Base-by-base conservation (phyloP, 345 rosid genomes). In the Citrus inodora region DNA sequence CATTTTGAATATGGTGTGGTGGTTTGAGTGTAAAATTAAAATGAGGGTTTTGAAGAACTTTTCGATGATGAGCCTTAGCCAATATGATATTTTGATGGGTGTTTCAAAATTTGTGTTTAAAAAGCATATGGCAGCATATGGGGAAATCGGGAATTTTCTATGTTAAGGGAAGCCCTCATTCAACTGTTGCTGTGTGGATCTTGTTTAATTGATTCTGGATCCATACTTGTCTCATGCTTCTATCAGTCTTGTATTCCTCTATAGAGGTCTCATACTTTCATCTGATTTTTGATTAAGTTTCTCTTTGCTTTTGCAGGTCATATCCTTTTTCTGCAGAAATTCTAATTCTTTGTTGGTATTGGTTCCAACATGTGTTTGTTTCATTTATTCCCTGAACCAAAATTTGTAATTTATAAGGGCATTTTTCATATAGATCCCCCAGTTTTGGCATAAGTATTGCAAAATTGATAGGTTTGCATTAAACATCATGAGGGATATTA, bases 301-400 rank as follows among this genome's bases (percentile, higher is more conserved):
- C 25, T 67, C 51, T 81, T 48, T 63, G 62, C 67, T 32, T 73
- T 77, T 83, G 91, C 93, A 95, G 98, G 99, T 95, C 99, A 95
- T 95, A 95, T 95, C 98, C 98, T 93, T 93, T 83, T 78, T n/a
- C 70, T 11, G 28, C 69, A 6, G 46, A n/a, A 77, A 25, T 70
- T 82, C 17, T n/a, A 42, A n/a, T 71, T 28, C 27, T 65, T 22
- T 70, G 9, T 48, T 78, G 68, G 14, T 35, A 42, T 66, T 74
- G 25, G 22, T 63, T 72, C 35, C 60, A 16, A 16, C 6, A 59
- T 60, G 28, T 75, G 21, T 64, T 27, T 27, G 16, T 24, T 46
- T 61, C 19, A 22, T 42, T 14, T 61, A 46, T 25, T 61, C 10
- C 10, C 61, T 66, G 51, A 37, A 71, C 35, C 56, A 38, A 22